Evolutionary conservation across 2,329 filamentous ascomycete species (phyloP).

Genomic region (Xylaria sp.): DNA sequence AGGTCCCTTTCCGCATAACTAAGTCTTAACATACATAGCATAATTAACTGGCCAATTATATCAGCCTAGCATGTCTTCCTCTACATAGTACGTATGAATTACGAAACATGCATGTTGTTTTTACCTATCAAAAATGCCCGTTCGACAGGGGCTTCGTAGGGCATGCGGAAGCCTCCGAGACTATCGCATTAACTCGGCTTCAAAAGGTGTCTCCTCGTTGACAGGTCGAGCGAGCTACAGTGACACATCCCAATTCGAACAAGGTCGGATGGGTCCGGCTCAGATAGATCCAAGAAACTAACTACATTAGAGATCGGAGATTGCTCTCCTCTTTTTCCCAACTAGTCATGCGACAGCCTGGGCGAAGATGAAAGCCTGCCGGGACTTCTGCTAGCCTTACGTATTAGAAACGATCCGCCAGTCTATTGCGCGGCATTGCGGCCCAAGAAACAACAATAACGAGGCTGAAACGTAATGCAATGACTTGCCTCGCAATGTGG

Average conservation of each 20-base stretch:
- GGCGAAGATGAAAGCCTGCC: not conserved
- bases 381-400: slow-evolving; percentile 14
- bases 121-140: not conserved
- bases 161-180: not conserved
- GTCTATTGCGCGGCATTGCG: slow-evolving; percentile 1
- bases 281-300: slow-evolving; percentile 16
- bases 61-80: not conserved
- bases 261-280: slow-evolving; percentile 5
- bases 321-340: slow-evolving; percentile 2
- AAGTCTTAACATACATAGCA: not conserved
- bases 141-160: not conserved
- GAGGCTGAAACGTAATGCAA: slow-evolving; percentile 5
- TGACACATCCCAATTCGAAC: not conserved
- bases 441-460: not conserved
- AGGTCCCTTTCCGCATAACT: not conserved
- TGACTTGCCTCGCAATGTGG: slow-evolving; percentile 1
- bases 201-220: not conserved
- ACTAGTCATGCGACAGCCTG: not conserved
- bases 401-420: not conserved
- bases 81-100: not conserved
- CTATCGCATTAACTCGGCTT: not conserved
- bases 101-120: not conserved
- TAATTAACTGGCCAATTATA: not conserved
- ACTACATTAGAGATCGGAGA: slow-evolving; percentile 10
- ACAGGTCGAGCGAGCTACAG: not conserved